Conservation (phyloP, 495 filamentous ascomycete species). For the Cercophora newfieldiana region DNA sequence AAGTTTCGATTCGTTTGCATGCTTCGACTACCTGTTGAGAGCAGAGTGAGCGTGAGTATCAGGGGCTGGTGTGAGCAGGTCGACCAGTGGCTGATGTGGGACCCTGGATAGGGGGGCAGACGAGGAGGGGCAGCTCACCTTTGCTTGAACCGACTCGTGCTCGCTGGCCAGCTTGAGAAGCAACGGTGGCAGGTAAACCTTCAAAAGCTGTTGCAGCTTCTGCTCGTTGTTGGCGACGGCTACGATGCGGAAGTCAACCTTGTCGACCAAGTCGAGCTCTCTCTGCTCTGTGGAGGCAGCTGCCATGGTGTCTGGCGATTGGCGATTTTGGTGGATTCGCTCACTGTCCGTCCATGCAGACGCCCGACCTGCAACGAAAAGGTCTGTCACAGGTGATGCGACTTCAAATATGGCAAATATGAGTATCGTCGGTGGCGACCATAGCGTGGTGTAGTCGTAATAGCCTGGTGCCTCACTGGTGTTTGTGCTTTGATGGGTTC, state of each 20-base stretch:
- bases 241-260: constrained; percentile 89
- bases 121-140: constrained; percentile 51
- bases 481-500: neutral
- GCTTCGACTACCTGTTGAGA: constrained; percentile 60
- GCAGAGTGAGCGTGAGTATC: neutral
- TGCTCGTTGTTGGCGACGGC: constrained; percentile 73
- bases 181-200: constrained; percentile 76
- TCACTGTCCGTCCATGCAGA: too few relatives aligned
- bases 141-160: constrained; percentile 76
- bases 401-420: neutral
- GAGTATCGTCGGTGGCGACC: neutral
- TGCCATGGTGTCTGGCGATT: constrained; percentile 23
- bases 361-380: neutral
- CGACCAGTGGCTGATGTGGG: neutral
- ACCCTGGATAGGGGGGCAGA: neutral
- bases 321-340: too few relatives aligned
- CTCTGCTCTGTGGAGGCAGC: constrained; percentile 54
- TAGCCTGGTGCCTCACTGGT: neutral
- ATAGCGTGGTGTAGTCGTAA: constrained; percentile 2
- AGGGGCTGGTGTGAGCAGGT: neutral
- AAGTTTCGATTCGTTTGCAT: constrained; percentile 62
- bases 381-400: neutral
- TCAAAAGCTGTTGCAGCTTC: constrained; percentile 74
- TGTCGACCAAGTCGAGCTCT: constrained; percentile 84
- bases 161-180: constrained; percentile 83